Base-by-base conservation (phyloP, 768 basidiomycete genomes). In the Tephrocybe sp. region DNA sequence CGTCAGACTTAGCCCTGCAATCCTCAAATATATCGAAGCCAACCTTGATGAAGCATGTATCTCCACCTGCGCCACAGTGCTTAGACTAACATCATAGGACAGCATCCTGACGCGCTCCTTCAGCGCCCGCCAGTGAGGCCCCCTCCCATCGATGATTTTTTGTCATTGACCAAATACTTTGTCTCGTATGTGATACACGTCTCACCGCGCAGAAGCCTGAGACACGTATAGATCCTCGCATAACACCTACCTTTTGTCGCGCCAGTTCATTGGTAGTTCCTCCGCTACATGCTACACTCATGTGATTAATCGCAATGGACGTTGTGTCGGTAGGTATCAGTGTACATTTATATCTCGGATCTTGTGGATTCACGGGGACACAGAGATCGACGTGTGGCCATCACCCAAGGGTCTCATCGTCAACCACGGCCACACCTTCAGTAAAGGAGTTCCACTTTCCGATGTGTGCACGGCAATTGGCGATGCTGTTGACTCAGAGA, bases 301-400 rank as follows among this genome's bases (percentile, higher is more conserved):
- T 53, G 81, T 85, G 24, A 65, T 85, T 15, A 68, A 65, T 26
- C 72, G 76, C 4, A 69, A 73, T 42, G 79, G 75, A 8, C 75
- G 82, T 17, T 84, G 83, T 57, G 78, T 85, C 24, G 73, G 73
- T 70, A 43, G n/a, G 66, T 56, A 28, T 37, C 11, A 23, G 18
- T 41, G 10, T n/a, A 8, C 7, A n/a, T 14, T 28, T 8, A 32
- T 45, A 42, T 53, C 11, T 33, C 21, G 23, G 5, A 23, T 28
- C 20, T 9, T 18, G n/a, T n/a, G 12, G 4, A 26, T 18, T 39
- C n/a, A 21, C 8, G 8, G 23, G 2, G 24, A 18, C 36, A 7
- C 54, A 69, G 84, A 87, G 60, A 82, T 86, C 44, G 84, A 87
- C 56, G 83, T 84, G 7, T 87, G 85, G 84, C 73, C 80, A 4